phyloP scores from a whole-genome alignment of 2,329 filamentous ascomycete genomes.

The Penicillium sp. region DNA sequence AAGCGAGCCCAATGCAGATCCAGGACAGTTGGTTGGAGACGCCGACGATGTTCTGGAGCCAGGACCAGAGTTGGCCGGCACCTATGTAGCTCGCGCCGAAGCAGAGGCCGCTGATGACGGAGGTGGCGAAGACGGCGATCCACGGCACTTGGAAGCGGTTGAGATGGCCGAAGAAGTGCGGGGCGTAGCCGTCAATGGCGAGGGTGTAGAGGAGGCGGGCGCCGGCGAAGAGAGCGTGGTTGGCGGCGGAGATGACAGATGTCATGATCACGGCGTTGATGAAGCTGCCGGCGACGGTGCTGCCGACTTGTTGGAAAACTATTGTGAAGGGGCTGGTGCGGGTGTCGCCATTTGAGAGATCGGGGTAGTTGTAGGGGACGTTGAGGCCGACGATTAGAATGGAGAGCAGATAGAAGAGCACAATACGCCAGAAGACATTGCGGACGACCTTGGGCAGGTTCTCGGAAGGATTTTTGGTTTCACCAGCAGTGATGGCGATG shows the following conservation, averaged over 20 bases:
- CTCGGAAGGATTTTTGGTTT: slow-evolving; percentile 61
- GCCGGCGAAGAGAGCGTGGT: slow-evolving; percentile 58
- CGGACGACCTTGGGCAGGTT: slow-evolving; percentile 62
- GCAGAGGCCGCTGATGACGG: slow-evolving; percentile 56
- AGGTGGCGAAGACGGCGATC: slow-evolving; percentile 55
- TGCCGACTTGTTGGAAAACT: slow-evolving; percentile 59
- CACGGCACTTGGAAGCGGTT: slow-evolving; percentile 54
- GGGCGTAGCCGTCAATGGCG: slow-evolving; percentile 56
- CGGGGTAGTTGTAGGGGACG: slow-evolving; percentile 55
- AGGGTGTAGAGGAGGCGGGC: slow-evolving; percentile 58
- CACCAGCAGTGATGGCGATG: slow-evolving; percentile 64
- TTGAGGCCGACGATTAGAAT: slow-evolving; percentile 58
- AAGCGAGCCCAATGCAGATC: slow-evolving; percentile 61
- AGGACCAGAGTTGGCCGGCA: slow-evolving; percentile 63
- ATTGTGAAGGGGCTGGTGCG: slow-evolving; percentile 58
- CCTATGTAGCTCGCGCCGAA: slow-evolving; percentile 66
- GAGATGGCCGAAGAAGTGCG: slow-evolving; percentile 52
- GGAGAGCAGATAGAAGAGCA: slow-evolving; percentile 55
- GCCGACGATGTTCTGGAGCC: slow-evolving; percentile 66
- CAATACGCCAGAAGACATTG: slow-evolving; percentile 64
- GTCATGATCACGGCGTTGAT: slow-evolving; percentile 63
- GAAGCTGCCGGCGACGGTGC: slow-evolving; percentile 54
- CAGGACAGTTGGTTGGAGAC: slow-evolving; percentile 67
- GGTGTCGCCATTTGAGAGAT: slow-evolving; percentile 44
- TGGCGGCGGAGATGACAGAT: slow-evolving; percentile 57